Evolutionary conservation across 805 yeast genomes (phyloP), one percentile per base, ranked within the genome.

Genomic region (Suhomyces canberraensis): DNA sequence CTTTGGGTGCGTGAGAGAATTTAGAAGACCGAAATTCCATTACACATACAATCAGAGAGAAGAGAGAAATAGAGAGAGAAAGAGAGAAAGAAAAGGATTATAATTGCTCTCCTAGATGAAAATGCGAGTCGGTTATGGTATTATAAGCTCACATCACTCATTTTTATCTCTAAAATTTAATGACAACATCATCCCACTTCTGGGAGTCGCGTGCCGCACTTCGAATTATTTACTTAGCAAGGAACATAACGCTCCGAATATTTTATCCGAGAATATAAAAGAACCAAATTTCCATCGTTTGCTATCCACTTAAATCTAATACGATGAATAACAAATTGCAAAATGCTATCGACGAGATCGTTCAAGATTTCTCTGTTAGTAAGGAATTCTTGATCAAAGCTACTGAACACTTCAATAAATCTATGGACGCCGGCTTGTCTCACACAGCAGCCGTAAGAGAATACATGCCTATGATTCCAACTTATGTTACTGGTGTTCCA

Each of bases 381-480:
- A 59, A 64, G 37, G 73, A 69, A 8, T 63, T 62, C 22, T 60
- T 78, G 34, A 50, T 58, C 25, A 57, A 62, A 34, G 79, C 78
- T 17, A 76, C 79, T 1, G 71, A 72, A 15, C 65, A 71, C 38
- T 85, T 84, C 60, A 71, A 76, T 32, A 66, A 73, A 41, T 71
- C 78, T 8, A 82, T 85, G 71, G 74, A 78, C 33, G 59, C 61
- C 21, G 93, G 91, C 3, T 61, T 84, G 33, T 51, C 59, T 2
- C 57, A 69, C n/a, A 56, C 65, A 9, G 58, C 44, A 4, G 54
- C 64, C 3, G 58, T 69, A 40, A 56, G 79, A 74, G 55, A 62
- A 24, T 54, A 55, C 37, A 64, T 64, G 66, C 91, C 93, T 27
- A 93, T 91, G 98, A 87, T 93, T 50, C 98, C 98, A 25, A 78